Evolutionary conservation across 2,329 filamentous ascomycete genomes (phyloP).

Genomic region (Sporothrix phasma): DNA sequence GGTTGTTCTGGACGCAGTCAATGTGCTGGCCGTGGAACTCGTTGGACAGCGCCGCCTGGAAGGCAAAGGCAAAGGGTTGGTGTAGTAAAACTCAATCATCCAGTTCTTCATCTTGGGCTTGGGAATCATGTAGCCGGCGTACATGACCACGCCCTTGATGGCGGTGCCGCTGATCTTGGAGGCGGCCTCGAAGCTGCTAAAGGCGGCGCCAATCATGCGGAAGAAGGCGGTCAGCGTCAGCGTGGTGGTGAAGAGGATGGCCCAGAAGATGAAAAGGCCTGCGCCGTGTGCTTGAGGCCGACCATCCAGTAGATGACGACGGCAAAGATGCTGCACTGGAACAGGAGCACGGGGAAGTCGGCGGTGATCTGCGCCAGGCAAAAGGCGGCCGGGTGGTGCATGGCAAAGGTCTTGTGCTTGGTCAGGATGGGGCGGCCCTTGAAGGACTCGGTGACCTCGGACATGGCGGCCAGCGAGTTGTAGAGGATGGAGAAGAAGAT

Average conservation of each 20-base stretch:
- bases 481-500: slow-evolving; percentile 82
- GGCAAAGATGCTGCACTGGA: slow-evolving; percentile 66
- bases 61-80: slow-evolving; percentile 71
- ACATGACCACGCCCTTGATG: slow-evolving; percentile 57
- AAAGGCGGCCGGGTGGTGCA: slow-evolving; percentile 87
- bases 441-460: slow-evolving; percentile 80
- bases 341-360: slow-evolving; percentile 73
- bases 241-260: slow-evolving; percentile 64
- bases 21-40: slow-evolving; percentile 60
- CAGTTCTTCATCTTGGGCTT: slow-evolving; percentile 58
- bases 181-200: slow-evolving; percentile 67
- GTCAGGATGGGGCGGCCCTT: slow-evolving; percentile 85
- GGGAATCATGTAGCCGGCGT: slow-evolving; percentile 57
- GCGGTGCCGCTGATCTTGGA: slow-evolving; percentile 57
- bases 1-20: slow-evolving; percentile 32
- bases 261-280: slow-evolving; percentile 81
- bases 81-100: slow-evolving; percentile 73
- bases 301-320: slow-evolving; percentile 78
- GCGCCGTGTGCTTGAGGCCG: slow-evolving; percentile 62
- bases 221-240: slow-evolving; percentile 80
- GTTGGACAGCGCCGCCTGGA: slow-evolving; percentile 71
- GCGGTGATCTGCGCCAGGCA: slow-evolving; percentile 74
- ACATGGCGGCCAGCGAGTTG: slow-evolving; percentile 70
- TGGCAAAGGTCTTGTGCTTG: slow-evolving; percentile 75
- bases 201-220: slow-evolving; percentile 72